A percentile compares a stretch with the other conserved stretches of the same genome.
Evolutionary conservation across 371 early-diverging fungal genomes (phyloP).

Genomic region (Umbelopsis sp.): DNA sequence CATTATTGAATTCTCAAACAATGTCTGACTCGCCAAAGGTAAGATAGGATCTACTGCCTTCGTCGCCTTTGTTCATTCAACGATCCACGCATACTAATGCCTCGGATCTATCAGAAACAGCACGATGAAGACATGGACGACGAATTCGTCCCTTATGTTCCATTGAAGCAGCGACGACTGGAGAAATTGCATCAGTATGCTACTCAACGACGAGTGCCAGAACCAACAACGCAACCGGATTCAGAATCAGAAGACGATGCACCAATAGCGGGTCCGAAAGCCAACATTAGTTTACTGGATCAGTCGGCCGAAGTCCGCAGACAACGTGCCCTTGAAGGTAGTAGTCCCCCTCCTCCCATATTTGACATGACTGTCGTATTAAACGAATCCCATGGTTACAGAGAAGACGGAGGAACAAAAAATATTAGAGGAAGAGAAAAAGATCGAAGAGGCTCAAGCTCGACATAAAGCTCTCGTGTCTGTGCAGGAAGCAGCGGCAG

Average conservation of each 20-base stretch:
- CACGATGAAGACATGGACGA: conserved; percentile 34
- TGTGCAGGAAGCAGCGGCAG: conserved; percentile 86
- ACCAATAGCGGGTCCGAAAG: conserved; percentile 59
- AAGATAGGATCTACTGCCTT: background rate
- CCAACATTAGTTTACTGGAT: conserved; percentile 80
- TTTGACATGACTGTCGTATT: too few species aligned
- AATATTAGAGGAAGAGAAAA: conserved; percentile 80
- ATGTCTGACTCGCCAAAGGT: background rate
- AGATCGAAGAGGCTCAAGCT: conserved; percentile 83
- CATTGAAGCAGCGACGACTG: conserved; percentile 73
- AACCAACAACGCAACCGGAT: conserved; percentile 30
- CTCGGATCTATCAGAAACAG: conserved; percentile 1
- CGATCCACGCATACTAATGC: background rate
- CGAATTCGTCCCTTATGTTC: conserved; percentile 81
- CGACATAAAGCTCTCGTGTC: conserved; percentile 82
- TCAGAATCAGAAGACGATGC: conserved; percentile 51
- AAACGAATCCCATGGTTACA: conserved; percentile 20
- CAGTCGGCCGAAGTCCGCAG: conserved; percentile 79
- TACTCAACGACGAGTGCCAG: conserved; percentile 38
- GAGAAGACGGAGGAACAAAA: conserved; percentile 84
- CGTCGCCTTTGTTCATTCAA: background rate
- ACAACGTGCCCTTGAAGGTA: conserved; percentile 57
- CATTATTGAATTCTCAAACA: background rate
- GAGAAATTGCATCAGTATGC: conserved; percentile 61
- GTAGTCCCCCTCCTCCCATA: too few species aligned